phyloP scores from a whole-genome alignment of 352 stramenopile genomes.

The Globisporangium paddicum region DNA sequence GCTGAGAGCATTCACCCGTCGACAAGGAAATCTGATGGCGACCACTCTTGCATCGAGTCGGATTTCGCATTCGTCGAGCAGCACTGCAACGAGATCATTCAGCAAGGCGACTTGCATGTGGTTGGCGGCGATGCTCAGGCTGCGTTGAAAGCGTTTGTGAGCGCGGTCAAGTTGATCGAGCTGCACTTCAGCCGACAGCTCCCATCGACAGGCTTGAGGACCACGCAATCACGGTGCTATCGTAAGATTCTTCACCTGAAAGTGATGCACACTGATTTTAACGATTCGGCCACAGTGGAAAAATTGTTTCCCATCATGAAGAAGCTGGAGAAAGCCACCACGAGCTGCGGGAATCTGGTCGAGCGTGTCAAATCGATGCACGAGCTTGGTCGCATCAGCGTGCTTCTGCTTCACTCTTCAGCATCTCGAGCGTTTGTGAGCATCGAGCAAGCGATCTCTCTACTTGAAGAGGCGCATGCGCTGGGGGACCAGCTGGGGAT shows the following conservation, averaged over 20 bases:
- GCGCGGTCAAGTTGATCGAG: conserved; percentile 8
- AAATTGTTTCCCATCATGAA: conserved; percentile 35
- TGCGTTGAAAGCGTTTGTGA: conserved; percentile 16
- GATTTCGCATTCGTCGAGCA: conserved; percentile 34
- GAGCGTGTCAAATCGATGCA: conserved; percentile 48
- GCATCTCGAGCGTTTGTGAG: conserved; percentile 34
- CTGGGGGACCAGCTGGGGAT: conserved; percentile 40
- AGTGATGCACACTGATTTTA: conserved; percentile 17
- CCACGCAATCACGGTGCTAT: conserved; percentile 33
- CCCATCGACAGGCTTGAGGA: conserved; percentile 4
- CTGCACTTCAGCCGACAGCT: neutral
- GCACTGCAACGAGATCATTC: conserved; percentile 41
- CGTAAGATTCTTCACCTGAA: conserved; percentile 43
- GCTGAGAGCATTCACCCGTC: neutral
- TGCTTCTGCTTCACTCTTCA: conserved; percentile 32
- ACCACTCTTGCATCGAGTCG: conserved; percentile 11
- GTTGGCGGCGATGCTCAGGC: conserved; percentile 17
- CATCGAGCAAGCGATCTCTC: conserved; percentile 18
- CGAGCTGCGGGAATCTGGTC: conserved; percentile 30
- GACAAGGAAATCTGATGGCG: neutral
- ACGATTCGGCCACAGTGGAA: conserved; percentile 22
- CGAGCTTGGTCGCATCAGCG: conserved; percentile 36
- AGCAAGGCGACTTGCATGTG: conserved; percentile 28
- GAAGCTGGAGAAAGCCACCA: conserved; percentile 36
- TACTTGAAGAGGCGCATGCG: conserved; percentile 42